Base-by-base conservation (phyloP, 345 rosid genomes). In the Physaria fendleri region DNA sequence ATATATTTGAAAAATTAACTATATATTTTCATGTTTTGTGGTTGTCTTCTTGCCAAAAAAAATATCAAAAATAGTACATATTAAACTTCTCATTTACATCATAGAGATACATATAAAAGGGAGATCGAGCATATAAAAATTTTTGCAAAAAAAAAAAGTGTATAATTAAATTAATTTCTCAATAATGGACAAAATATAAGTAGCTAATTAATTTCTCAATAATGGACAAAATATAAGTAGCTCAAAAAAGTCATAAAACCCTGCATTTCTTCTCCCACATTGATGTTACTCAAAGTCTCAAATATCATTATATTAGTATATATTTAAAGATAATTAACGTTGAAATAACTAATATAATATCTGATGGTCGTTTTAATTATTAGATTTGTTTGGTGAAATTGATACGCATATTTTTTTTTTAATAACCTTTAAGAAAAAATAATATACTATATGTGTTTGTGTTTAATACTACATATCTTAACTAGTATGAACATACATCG, bases 331-430 rank as follows among this genome's bases (percentile, higher is more conserved):
- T n/a, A 4, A 48, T 35, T 35, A 46, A 44, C 38, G 38, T 55
- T 53, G 69, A n/a, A 29, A 41, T 21, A 29, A 38, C 44, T n/a
- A 65, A 44, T 55, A 44, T 56, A 38, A 46, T 47, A 56, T 27
- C 0, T 12, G 32, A 11, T 7, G 56, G 3, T 56, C 63, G 20
- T 56, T 18, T 37, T 37, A 20, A 33, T 20, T 56, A 28, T 17
- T 56, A 66, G 71, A 66, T 66, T 66, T 58, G 58, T 47, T 66
- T 56, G 71, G 71, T 66, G 64, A 47, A 47, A 56, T 56, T 21
- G 64, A 66, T 66, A 66, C 64, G 64, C 21, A 56, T 56, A 57
- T 21, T 46, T 13, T 35, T 56, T 56, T 55, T 15, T 15, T n/a
- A n/a, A n/a, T 50, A 30, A 24, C 10, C 9, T 35, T 25, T 20